phyloP scores from a whole-genome alignment of 139 green algal genomes.

The Chlorella sorokiniana region DNA sequence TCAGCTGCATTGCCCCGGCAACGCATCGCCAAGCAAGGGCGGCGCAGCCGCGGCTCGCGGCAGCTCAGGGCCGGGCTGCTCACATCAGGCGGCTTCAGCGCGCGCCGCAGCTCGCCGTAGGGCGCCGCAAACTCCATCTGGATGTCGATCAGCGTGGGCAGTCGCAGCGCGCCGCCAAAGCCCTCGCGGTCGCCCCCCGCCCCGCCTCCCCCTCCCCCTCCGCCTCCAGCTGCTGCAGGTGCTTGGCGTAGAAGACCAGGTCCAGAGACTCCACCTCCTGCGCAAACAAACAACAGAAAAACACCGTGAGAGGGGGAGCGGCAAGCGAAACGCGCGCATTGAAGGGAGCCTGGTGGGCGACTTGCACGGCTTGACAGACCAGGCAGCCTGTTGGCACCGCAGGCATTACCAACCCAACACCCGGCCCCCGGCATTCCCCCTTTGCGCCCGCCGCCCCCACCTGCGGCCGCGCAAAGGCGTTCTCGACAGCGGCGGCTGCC shows the following conservation, averaged over 20 bases:
- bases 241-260: constrained; percentile 21
- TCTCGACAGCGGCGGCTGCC: constrained; percentile 39
- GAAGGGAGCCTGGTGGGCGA: no score
- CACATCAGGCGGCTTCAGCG: constrained; percentile 20
- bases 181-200: background rate
- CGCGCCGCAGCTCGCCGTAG: constrained; percentile 60
- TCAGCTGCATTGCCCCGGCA: background rate
- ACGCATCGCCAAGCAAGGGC: background rate
- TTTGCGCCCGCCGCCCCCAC: background rate
- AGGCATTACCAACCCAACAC: no score
- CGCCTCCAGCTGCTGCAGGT: constrained; percentile 8
- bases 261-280: constrained; percentile 47
- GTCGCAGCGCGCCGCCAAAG: background rate
- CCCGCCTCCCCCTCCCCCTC: background rate
- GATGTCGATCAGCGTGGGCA: constrained; percentile 73
- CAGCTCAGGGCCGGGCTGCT: background rate
- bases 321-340: no score
- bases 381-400: no score
- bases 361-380: no score
- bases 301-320: background rate
- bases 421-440: background rate
- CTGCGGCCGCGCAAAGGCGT: constrained; percentile 35
- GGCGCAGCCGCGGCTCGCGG: background rate
- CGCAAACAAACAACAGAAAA: background rate
- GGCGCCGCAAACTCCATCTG: constrained; percentile 67